Evolutionary conservation across 495 filamentous ascomycete genomes (phyloP).

Genomic region (Acidomyces sp.): DNA sequence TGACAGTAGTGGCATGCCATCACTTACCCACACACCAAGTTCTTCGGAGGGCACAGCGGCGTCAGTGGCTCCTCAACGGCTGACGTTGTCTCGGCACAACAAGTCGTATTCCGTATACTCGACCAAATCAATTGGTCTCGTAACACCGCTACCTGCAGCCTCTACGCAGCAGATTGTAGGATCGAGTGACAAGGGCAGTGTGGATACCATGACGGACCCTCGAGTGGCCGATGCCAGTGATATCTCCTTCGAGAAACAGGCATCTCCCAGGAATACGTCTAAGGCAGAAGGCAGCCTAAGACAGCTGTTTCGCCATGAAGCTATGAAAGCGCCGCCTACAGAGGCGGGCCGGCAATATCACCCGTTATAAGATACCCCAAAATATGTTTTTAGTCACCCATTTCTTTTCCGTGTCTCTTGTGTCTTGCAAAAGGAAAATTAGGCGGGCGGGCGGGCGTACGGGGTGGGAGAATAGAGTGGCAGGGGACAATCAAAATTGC

Average conservation of each 20-base stretch:
- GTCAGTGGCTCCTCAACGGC: conserved; percentile 22
- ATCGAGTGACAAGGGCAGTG: conserved; percentile 18
- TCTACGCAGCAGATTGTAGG: conserved; percentile 15
- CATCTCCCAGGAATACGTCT: background rate
- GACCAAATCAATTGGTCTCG: conserved; percentile 24
- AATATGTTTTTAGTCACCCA: too few relatives aligned
- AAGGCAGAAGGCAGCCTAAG: conserved; percentile 17
- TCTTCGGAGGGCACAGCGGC: conserved; percentile 24
- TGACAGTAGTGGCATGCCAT: conserved; percentile 16
- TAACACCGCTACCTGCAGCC: conserved; percentile 18
- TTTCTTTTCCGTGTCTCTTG: too few relatives aligned
- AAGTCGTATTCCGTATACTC: conserved; percentile 22
- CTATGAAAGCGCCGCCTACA: conserved; percentile 14
- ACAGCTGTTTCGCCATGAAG: conserved; percentile 19
- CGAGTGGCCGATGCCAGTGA: conserved; percentile 3
- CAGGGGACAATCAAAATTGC: too few relatives aligned
- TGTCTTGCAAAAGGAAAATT: too few relatives aligned
- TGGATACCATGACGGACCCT: conserved; percentile 15
- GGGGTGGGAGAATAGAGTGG: too few relatives aligned
- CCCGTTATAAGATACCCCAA: too few relatives aligned
- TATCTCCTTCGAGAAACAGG: background rate
- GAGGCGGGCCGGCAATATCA: background rate
- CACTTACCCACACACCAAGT: conserved; percentile 26
- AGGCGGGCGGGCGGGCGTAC: too few relatives aligned
- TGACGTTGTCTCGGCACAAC: conserved; percentile 23